Conservation (phyloP, 306 rosid species). For the Betula pendula region DNA sequence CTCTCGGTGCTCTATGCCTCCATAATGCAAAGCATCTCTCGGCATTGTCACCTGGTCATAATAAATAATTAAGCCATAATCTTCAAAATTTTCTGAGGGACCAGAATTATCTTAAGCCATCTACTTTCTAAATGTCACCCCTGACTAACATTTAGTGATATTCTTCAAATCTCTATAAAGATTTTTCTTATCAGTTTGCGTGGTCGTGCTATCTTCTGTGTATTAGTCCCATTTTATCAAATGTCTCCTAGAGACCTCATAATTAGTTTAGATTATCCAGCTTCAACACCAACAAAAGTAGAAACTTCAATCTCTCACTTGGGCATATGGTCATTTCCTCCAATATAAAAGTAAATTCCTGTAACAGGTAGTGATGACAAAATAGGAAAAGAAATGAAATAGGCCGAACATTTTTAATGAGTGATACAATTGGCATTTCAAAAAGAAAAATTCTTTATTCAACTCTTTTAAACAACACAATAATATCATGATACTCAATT, state of each 20-base stretch:
- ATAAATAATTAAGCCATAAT: constrained; percentile 8
- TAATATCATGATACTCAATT: background rate
- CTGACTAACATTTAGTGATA: background rate
- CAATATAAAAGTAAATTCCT: background rate
- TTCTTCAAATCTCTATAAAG: background rate
- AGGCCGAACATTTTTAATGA: background rate
- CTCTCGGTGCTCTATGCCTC: constrained; percentile 85
- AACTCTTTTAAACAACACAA: background rate
- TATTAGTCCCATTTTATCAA: background rate
- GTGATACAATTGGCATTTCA: background rate
- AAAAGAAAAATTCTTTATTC: background rate
- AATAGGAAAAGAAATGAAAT: background rate
- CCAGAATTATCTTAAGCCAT: background rate
- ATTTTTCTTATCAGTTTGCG: background rate
- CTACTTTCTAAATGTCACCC: background rate
- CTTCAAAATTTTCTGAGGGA: background rate
- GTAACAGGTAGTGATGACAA: background rate
- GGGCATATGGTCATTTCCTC: background rate
- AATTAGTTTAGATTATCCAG: background rate
- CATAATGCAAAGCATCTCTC: constrained; percentile 77
- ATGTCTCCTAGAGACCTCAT: background rate
- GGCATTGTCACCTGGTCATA: constrained; percentile 87
- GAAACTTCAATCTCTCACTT: background rate
- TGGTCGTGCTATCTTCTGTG: background rate
- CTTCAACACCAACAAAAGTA: background rate